phyloP scores from a whole-genome alignment of 169 alveolate genomes.

The Plasmodium adleri region DNA sequence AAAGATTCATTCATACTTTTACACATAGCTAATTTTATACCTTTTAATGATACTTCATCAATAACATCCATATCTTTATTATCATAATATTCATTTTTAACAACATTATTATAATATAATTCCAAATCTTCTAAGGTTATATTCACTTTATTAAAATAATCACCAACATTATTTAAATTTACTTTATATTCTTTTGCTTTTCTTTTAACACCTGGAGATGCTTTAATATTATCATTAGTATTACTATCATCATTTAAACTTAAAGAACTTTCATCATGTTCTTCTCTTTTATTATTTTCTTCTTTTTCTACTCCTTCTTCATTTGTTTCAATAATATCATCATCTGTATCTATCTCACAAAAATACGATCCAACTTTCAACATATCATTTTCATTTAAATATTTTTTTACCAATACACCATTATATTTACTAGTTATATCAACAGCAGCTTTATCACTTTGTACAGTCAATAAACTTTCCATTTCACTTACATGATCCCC shows the following conservation, averaged over 20 bases:
- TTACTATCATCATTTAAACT: neutral
- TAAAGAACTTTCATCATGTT: constrained; percentile 14
- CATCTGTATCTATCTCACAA: constrained; percentile 88
- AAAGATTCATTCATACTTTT: constrained; percentile 63
- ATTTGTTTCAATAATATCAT: constrained; percentile 28
- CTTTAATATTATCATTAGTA: constrained; percentile 6
- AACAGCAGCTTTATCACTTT: constrained; percentile 95
- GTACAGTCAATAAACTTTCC: constrained; percentile 94
- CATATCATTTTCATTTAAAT: constrained; percentile 89
- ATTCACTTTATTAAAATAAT: constrained; percentile 14
- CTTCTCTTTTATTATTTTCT: neutral
- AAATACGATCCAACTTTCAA: constrained; percentile 87
- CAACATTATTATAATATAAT: constrained; percentile 13
- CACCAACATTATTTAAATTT: constrained; percentile 15
- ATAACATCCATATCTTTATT: constrained; percentile 6
- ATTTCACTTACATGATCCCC: constrained; percentile 95
- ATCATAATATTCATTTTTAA: neutral
- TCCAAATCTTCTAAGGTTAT: constrained; percentile 54
- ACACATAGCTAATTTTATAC: constrained; percentile 67
- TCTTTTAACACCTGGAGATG: constrained; percentile 70
- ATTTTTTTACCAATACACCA: constrained; percentile 91
- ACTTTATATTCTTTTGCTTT: constrained; percentile 39
- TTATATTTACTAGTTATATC: constrained; percentile 93
- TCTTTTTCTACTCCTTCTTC: constrained; percentile 9
- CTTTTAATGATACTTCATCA: constrained; percentile 52